These are phyloP conservation scores for Neonectria ditissima DNA, from an alignment of 2,329 filamentous ascomycete genomes.

Conservation along the genomic window DNA sequence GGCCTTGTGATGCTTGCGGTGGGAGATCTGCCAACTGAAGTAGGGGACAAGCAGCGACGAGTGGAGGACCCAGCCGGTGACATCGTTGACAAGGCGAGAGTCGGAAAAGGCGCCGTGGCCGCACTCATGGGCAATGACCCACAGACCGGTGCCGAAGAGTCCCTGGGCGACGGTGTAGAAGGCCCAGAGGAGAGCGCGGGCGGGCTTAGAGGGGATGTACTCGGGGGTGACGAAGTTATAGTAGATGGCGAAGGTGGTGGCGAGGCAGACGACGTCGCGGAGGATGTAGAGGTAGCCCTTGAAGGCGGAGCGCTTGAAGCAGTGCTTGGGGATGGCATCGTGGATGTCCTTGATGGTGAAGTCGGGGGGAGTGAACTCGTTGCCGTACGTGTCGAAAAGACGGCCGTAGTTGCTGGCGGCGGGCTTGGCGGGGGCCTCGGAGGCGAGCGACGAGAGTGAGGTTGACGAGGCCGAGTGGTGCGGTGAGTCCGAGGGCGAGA, in stretches of 20 bases:
- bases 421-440: slow-evolving; percentile 61
- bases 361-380: slow-evolving; percentile 92
- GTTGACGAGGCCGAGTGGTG: slow-evolving; percentile 81
- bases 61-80: slow-evolving; percentile 91
- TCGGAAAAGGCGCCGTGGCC: slow-evolving; percentile 96
- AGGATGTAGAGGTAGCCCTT: slow-evolving; percentile 85
- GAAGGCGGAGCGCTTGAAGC: slow-evolving; percentile 86
- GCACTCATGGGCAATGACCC: slow-evolving; percentile 98
- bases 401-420: slow-evolving; percentile 62
- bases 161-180: slow-evolving; percentile 86
- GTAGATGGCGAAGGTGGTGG: slow-evolving; percentile 85
- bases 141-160: slow-evolving; percentile 91
- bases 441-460: slow-evolving; percentile 90
- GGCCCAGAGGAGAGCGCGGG: slow-evolving; percentile 73
- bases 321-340: slow-evolving; percentile 97
- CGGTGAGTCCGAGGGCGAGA: slow-evolving; percentile 70
- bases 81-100: slow-evolving; percentile 91
- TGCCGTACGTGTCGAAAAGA: slow-evolving; percentile 92
- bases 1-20: slow-evolving; percentile 99
- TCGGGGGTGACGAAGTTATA: slow-evolving; percentile 91
- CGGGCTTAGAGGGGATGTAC: slow-evolving; percentile 76
- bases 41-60: slow-evolving; percentile 92
- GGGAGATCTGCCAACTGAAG: slow-evolving; percentile 99
- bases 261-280: slow-evolving; percentile 80
- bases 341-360: slow-evolving; percentile 98